phyloP scores from a whole-genome alignment of 179 eudicot genomes.

The Camellia oleifera region DNA sequence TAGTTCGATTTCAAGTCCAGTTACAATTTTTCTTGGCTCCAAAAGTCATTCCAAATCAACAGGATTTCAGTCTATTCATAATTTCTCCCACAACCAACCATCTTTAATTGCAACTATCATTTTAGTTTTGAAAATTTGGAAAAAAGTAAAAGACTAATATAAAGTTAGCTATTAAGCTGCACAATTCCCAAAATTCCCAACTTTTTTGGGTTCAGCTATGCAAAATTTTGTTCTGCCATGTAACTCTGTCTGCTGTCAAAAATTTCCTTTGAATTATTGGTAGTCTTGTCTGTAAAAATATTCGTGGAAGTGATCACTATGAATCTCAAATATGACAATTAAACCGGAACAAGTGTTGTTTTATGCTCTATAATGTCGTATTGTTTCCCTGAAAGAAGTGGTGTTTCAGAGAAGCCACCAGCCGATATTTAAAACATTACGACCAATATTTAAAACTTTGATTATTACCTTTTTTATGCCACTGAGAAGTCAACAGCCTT shows the following conservation, averaged over 20 bases:
- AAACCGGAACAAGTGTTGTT: neutral
- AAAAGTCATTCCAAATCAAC: neutral
- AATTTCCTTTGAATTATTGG: neutral
- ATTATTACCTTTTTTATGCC: too few species aligned
- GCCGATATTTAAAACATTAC: too few species aligned
- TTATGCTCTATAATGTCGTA: neutral
- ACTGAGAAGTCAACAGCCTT: neutral
- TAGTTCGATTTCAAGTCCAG: neutral
- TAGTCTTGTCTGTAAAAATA: neutral
- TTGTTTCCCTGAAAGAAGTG: too few species aligned
- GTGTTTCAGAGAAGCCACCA: too few species aligned
- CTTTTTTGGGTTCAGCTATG: too few species aligned
- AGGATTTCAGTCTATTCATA: neutral
- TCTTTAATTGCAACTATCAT: neutral
- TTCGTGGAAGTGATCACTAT: neutral
- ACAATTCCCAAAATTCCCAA: neutral
- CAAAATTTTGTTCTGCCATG: neutral
- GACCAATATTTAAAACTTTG: too few species aligned
- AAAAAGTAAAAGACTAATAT: neutral
- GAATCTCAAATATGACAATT: neutral
- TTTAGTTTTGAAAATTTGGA: neutral
- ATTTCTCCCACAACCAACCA: neutral
- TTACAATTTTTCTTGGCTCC: neutral
- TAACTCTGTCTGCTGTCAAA: neutral
- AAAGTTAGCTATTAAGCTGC: neutral